Evolutionary conservation across 2,329 filamentous ascomycete species (phyloP).

Genomic region (Amylocarpus encephaloides): DNA sequence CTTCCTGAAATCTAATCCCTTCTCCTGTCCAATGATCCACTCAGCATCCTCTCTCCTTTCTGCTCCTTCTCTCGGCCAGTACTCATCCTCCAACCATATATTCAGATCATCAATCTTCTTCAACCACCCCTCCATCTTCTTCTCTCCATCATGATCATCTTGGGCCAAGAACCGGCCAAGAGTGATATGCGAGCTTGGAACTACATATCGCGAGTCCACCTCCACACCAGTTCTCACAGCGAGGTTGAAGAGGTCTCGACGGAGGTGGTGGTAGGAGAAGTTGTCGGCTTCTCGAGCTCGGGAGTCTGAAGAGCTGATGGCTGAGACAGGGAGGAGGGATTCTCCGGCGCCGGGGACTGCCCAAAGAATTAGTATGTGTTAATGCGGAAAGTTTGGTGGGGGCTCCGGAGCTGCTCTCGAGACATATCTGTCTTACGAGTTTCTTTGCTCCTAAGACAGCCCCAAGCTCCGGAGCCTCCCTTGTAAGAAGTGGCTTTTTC

Average conservation of each 20-base stretch:
- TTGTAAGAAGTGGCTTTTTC: too few relatives aligned
- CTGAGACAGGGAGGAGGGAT: slow-evolving; percentile 26
- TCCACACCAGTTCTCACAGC: slow-evolving; percentile 56
- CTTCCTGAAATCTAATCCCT: slow-evolving; percentile 67
- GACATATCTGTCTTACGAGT: too few relatives aligned
- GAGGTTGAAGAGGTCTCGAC: slow-evolving; percentile 66
- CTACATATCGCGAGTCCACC: slow-evolving; percentile 74
- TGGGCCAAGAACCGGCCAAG: slow-evolving; percentile 72
- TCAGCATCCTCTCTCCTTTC: slow-evolving; percentile 50
- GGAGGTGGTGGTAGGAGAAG: slow-evolving; percentile 88
- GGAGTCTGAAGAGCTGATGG: not conserved
- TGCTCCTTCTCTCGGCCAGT: slow-evolving; percentile 53
- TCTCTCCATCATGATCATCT: slow-evolving; percentile 52
- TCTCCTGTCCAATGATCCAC: slow-evolving; percentile 85
- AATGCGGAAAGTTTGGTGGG: too few relatives aligned
- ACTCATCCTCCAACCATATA: slow-evolving; percentile 60
- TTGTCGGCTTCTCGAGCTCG: slow-evolving; percentile 46
- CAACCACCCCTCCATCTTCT: slow-evolving; percentile 54
- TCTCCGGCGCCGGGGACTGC: slow-evolving; percentile 74
- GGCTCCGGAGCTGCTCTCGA: too few relatives aligned
- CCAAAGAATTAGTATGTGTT: too few relatives aligned
- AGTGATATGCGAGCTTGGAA: slow-evolving; percentile 85
- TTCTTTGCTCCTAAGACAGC: too few relatives aligned
- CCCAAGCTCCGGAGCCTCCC: too few relatives aligned
- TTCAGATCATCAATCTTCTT: slow-evolving; percentile 71